Base-by-base conservation (phyloP, 352 stramenopile genomes). In the Aphanomyces invadans region DNA sequence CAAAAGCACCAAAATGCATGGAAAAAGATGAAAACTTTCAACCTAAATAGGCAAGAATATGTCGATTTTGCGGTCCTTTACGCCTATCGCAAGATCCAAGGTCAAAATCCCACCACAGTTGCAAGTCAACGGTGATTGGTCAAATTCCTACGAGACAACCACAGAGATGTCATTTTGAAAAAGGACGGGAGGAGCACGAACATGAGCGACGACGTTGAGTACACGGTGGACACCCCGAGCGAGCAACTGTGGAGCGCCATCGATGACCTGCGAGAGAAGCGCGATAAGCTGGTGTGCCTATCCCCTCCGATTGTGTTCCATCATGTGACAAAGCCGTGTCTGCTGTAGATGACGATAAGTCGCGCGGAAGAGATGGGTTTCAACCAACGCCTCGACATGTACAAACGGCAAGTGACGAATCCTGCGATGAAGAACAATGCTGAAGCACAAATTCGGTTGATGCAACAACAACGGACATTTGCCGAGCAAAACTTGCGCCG, bases 401-500 rank as follows among this genome's bases (percentile, higher is more conserved):
- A 51, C 38, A 67, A 67, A 28, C 26, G 60, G 2, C 60, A 67
- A 59, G 54, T 57, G 4, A 46, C 28, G 11, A 67, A 49, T 7
- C 42, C 60, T 21, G 45, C 29, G 19, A 60, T 46, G 33, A 67
- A 67, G 23, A 4, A 10, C n/a, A 42, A 36, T 10, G 60, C 42
- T 19, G 39, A 67, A 32, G 21, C 21, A 2, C 60, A 67, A 28
- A 11, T 67, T 39, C 60, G 60, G n/a, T 59, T 67, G 60, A 29
- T 67, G 10, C 38, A 67, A n/a, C 42, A 67, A 21, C 60, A 67
- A 59, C 28, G 38, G 39, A 59, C 29, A 10, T 67, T 67, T 32
- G 48, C 60, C 19, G 60, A 67, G 46, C 60, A 67, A n/a, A 67
- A 67, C 32, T 21, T 67, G 4, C 60, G 48, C 4, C 60, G 60